Percentiles rank a stretch among this genome's conserved stretches.
Conservation (phyloP, 2,329 filamentous ascomycete genomes). For the Neopestalotiopsis sp. region DNA sequence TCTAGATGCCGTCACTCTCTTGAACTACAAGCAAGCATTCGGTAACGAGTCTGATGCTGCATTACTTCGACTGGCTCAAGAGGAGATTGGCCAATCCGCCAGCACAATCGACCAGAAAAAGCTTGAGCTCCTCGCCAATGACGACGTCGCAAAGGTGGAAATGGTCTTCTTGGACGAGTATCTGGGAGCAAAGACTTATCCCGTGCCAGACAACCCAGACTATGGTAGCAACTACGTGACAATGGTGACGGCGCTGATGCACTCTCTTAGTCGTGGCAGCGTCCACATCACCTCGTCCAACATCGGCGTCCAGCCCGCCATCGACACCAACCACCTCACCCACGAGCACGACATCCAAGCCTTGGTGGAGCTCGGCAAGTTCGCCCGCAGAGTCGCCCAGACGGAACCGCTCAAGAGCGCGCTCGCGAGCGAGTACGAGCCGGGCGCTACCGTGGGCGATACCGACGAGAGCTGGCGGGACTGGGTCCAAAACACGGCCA, state of each 20-base stretch:
- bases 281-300: conserved; percentile 46
- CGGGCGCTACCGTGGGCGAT: not conserved
- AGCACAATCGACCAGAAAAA: conserved; percentile 43
- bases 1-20: conserved; percentile 43
- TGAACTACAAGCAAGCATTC: conserved; percentile 44
- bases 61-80: conserved; percentile 38
- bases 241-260: conserved; percentile 33
- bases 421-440: conserved; percentile 15
- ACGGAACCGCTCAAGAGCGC: conserved; percentile 8
- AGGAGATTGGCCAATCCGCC: conserved; percentile 32
- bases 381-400: conserved; percentile 3
- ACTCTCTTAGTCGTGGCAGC: conserved; percentile 42
- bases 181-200: conserved; percentile 44
- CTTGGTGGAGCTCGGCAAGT: conserved; percentile 36
- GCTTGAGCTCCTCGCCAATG: conserved; percentile 42
- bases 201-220: conserved; percentile 25
- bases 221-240: conserved; percentile 36
- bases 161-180: conserved; percentile 51
- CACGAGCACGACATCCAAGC: conserved; percentile 31
- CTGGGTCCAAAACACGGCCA: conserved; percentile 1
- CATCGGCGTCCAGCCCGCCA: conserved; percentile 36
- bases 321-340: conserved; percentile 44
- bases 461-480: conserved; percentile 18
- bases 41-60: conserved; percentile 33
- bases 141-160: conserved; percentile 45